Percentiles rank a stretch among this genome's conserved stretches.
These are phyloP conservation scores for Inosperma sp. DNA, from an alignment of 768 basidiomycete genomes.

Conservation along the genomic window DNA sequence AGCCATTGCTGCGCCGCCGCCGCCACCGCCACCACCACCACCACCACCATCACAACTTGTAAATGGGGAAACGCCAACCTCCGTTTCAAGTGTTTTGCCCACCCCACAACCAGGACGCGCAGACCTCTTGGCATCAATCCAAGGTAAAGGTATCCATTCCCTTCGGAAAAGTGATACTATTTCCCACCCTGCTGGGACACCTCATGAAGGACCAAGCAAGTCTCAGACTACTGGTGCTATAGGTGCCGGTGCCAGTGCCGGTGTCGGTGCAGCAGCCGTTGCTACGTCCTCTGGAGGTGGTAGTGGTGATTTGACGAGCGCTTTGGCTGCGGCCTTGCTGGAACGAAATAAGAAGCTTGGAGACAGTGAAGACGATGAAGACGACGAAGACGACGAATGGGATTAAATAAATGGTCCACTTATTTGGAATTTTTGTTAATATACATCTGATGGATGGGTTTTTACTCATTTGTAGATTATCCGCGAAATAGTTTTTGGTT, in stretches of 20 bases:
- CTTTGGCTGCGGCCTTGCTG: conserved; percentile 77
- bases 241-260: conserved; percentile 36
- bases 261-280: conserved; percentile 30
- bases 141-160: conserved; percentile 70
- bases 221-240: conserved; percentile 34
- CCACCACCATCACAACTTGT: conserved; percentile 42
- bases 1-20: conserved; percentile 25
- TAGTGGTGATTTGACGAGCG: conserved; percentile 75
- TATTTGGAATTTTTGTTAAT: neutral
- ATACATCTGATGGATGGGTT: neutral
- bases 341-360: conserved; percentile 84
- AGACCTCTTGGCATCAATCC: conserved; percentile 74
- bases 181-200: conserved; percentile 31
- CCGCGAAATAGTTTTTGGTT: too few relatives aligned
- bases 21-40: conserved; percentile 41
- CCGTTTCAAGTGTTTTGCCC: conserved; percentile 36
- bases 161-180: conserved; percentile 57
- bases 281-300: conserved; percentile 37
- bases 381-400: conserved; percentile 68
- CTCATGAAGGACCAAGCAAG: conserved; percentile 27
- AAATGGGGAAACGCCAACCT: conserved; percentile 23
- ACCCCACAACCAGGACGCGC: conserved; percentile 55
- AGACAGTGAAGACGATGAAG: conserved; percentile 79
- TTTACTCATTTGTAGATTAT: neutral
- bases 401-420: conserved; percentile 26